Evolutionary conservation across 805 yeast genomes (phyloP), one percentile per base, ranked within the genome.

Genomic region (Kazachstania taianensis): DNA sequence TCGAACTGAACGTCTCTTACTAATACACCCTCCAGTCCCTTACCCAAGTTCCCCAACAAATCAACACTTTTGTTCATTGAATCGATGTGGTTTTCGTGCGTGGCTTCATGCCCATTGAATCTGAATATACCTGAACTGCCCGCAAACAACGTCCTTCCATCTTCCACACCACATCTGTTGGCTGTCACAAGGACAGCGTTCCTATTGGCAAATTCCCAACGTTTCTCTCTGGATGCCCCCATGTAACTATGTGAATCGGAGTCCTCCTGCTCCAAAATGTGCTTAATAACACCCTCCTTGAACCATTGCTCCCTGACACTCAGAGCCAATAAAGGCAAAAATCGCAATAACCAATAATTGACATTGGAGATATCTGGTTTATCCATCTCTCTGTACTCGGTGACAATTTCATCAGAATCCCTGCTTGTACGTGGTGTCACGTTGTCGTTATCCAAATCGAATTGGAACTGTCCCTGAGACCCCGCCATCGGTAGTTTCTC

Each of bases 101-200:
- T 48, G 14, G 40, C 36, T 5, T 15, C n/a, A 13, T 46, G 37
- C 0, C 73, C 73, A 41, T 66, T 66, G 45, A 81, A 79, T 41
- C 71, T 68, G 29, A 72, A 54, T 3, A 83, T 72, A 2, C 63
- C 65, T 1, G 82, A 68, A 4, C 94, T 89, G 1, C 78, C 85
- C 43, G 79, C 84, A 42, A 75, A 55, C 2, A 75, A 69, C 2
- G 59, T 55, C 7, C 37, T 41, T 28, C 69, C 72, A 32, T 66
- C 76, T 52, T 86, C 96, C n/a, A 78, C 61, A 0, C 96, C 96
- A 7, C 73, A 62, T 42, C 96, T 63, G 52, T 86, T 85, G 46
- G 85, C 74, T 5, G 75, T 50, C 0, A 79, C 70, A 9, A 79
- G 50, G 1, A 64, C 53, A 0, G 63, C 57, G 31, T 53, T 49